These are phyloP conservation scores for Leishmania turanica DNA, from an alignment of 208 protist genomes.

Conservation along the genomic window DNA sequence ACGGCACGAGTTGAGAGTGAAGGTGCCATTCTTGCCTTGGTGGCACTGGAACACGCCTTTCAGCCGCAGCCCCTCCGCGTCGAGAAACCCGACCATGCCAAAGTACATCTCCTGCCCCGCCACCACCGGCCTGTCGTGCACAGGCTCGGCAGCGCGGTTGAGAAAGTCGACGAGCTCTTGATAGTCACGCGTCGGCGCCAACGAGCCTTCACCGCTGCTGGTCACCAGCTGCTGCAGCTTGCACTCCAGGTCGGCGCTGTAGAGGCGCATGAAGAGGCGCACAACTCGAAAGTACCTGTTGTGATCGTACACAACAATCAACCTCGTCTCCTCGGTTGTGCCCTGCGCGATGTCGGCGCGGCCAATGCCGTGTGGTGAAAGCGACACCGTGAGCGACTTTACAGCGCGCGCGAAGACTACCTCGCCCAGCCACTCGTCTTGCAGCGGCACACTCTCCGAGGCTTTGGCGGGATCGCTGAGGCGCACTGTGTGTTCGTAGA, in stretches of 20 bases:
- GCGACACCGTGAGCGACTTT: conserved; percentile 28
- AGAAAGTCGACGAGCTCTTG: conserved; percentile 26
- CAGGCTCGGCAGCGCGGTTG: neutral
- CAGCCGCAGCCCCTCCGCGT: conserved; percentile 79
- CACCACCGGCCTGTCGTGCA: neutral
- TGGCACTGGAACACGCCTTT: conserved; percentile 59
- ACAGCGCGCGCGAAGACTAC: conserved; percentile 18
- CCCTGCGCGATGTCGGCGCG: conserved; percentile 19
- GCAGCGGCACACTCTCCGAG: conserved; percentile 43
- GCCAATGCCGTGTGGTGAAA: conserved; percentile 12
- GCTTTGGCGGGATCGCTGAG: conserved; percentile 34
- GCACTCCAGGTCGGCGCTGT: conserved; percentile 17
- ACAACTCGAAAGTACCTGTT: conserved; percentile 59
- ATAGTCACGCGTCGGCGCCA: conserved; percentile 5
- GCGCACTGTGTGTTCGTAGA: conserved; percentile 81
- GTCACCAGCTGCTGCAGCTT: conserved; percentile 19
- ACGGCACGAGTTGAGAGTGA: conserved; percentile 56
- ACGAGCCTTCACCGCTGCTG: neutral
- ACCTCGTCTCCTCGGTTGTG: conserved; percentile 25
- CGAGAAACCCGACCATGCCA: conserved; percentile 52
- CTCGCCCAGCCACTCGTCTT: conserved; percentile 80
- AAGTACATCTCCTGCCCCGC: conserved; percentile 25
- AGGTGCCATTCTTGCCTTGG: conserved; percentile 55
- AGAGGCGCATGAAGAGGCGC: conserved; percentile 43
- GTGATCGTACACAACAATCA: conserved; percentile 64